Base-by-base conservation (phyloP, 163 green algal species). In the Volvox carteri region DNA sequence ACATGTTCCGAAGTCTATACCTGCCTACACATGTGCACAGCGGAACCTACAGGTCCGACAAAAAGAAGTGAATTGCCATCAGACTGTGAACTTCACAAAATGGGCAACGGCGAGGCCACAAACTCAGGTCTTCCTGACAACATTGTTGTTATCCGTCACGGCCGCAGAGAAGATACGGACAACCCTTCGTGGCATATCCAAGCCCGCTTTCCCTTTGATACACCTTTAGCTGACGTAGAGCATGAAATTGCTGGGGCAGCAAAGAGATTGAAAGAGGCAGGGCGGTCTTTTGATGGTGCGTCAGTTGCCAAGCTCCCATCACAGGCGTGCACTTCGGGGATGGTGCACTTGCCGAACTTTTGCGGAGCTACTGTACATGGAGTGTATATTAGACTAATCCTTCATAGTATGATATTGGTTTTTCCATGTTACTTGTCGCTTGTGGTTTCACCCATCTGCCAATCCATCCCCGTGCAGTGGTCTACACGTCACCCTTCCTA, bases 131-230 rank as follows among this genome's bases (percentile, higher is more conserved):
- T 78, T 35, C 70, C 70, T 4, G 18, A 21, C 44, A 48, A 48
- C 8, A 65, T 86, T 44, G n/a, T 86, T 50, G n/a, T 86, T 37
- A 77, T 86, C 58, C 58, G 78, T 1, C 81, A 87, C 42, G 83
- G 83, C 35, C 25, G 23, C 18, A 42, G 83, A 16, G 83, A 88
- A 8, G 83, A 88, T 35, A 37, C 37, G 1, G 39, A 35, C 5
- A 88, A 88, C n/a, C 50, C 83, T 23, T 18, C 5, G 5, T 88
- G 83, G 83, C 83, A 74, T 12, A 19, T 6, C 1, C 25, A 44
- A 37, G 83, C 81, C 14, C 67, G 68, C 9, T 88, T 70, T 42
- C 68, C 67, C 1, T 88, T 77, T 33, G 83, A 88, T 52, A 88
- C 83, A 28, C 83, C 83, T 1, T 42, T 88, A 23, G 35, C 21